phyloP scores from a whole-genome alignment of 1,139 yeast genomes.

The Spathaspora jeffriesii region DNA sequence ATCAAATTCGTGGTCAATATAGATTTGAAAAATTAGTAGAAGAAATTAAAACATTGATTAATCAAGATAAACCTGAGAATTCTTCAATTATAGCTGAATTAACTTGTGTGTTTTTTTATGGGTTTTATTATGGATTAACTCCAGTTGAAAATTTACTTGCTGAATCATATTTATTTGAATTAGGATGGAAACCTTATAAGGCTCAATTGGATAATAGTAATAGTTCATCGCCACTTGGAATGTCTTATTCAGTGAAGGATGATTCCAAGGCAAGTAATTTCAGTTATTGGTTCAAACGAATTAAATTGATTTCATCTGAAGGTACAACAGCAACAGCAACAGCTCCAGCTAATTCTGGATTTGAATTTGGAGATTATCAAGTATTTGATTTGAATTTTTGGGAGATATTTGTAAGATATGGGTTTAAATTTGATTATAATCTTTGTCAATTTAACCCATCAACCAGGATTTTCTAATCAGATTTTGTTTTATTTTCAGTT shows the following conservation, averaged over 20 bases:
- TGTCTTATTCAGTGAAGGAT: conserved; percentile 7
- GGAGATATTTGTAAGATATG: conserved; percentile 43
- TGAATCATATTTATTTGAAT: conserved; percentile 37
- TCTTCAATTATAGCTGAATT: conserved; percentile 29
- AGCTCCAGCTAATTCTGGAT: too few relatives aligned
- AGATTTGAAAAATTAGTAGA: conserved; percentile 34
- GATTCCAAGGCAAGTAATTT: conserved; percentile 17
- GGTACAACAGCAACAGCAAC: conserved; percentile 8
- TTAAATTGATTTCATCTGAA: conserved; percentile 22
- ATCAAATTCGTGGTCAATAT: conserved; percentile 43
- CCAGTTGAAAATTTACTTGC: conserved; percentile 51
- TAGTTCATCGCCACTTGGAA: conserved; percentile 6
- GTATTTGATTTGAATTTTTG: conserved; percentile 45
- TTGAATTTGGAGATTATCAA: conserved; percentile 43
- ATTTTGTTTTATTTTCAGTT: too few relatives aligned
- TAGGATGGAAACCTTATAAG: conserved; percentile 48
- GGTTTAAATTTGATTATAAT: conserved; percentile 34
- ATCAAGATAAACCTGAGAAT: conserved; percentile 22
- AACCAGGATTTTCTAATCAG: conserved; percentile 18
- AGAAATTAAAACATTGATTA: conserved; percentile 28
- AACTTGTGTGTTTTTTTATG: conserved; percentile 56
- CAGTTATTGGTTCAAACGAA: conserved; percentile 40
- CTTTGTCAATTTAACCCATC: conserved; percentile 33
- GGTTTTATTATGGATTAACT: conserved; percentile 58
- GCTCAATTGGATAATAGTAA: conserved; percentile 12